Evolutionary conservation across 2,329 filamentous ascomycete species (phyloP).

Genomic region (Fusarium duplospermum): DNA sequence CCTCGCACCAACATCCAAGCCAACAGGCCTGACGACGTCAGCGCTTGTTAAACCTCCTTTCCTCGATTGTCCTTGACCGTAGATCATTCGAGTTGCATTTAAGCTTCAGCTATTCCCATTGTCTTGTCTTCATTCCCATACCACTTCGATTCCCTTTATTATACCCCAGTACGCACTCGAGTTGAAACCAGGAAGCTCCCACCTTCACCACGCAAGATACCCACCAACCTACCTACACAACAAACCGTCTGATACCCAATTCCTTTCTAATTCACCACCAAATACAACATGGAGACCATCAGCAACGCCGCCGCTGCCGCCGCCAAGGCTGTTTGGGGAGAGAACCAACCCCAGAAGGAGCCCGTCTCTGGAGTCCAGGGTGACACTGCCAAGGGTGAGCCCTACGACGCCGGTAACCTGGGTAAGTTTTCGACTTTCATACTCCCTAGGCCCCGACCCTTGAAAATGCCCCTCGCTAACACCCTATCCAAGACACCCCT

Average conservation of each 20-base stretch:
- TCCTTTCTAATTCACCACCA: background rate
- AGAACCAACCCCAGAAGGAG: slow-evolving; percentile 62
- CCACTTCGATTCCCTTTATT: background rate
- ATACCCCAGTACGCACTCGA: slow-evolving; percentile 12
- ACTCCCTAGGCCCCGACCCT: background rate
- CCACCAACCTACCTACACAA: background rate
- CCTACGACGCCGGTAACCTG: slow-evolving; percentile 84
- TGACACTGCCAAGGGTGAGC: slow-evolving; percentile 74
- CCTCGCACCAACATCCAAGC: slow-evolving; percentile 3
- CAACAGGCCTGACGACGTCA: slow-evolving; percentile 31
- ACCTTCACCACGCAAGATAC: slow-evolving; percentile 18
- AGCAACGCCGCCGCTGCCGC: slow-evolving; percentile 62
- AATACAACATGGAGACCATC: slow-evolving; percentile 70
- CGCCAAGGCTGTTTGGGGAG: slow-evolving; percentile 58
- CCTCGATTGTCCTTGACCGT: slow-evolving; percentile 3
- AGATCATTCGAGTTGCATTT: slow-evolving; percentile 27
- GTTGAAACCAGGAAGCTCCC: background rate
- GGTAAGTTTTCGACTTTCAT: slow-evolving; percentile 51
- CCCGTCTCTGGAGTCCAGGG: slow-evolving; percentile 79
- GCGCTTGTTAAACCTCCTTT: slow-evolving; percentile 10
- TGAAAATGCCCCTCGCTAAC: slow-evolving; percentile 1
- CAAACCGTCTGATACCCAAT: background rate
- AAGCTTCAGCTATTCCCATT: slow-evolving; percentile 27
- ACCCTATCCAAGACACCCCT: slow-evolving; percentile 18
- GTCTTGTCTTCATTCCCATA: background rate